Percentiles rank a stretch among this genome's conserved stretches.
These are phyloP conservation scores for Fraxinus quadrangulata DNA, from an alignment of 257 asterid species.

Conservation along the genomic window DNA sequence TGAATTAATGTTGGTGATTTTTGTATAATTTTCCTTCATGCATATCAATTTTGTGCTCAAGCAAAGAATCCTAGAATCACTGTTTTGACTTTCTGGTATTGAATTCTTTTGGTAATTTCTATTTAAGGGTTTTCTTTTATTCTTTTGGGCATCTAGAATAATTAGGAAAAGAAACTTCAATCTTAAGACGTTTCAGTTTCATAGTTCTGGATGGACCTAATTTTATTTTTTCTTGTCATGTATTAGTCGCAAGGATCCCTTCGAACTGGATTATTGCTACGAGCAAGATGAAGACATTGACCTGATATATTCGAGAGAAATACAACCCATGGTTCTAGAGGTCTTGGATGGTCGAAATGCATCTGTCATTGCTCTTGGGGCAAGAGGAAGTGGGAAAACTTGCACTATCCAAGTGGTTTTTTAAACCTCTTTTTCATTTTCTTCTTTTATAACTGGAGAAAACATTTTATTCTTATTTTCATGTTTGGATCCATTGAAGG, in stretches of 20 bases:
- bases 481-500: slow-evolving; percentile 39
- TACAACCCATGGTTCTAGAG: slow-evolving; percentile 53
- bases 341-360: slow-evolving; percentile 61
- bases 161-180: slow-evolving; percentile 1
- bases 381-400: slow-evolving; percentile 90
- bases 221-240: slow-evolving; percentile 10
- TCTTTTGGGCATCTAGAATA: slow-evolving; percentile 1
- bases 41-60: not conserved
- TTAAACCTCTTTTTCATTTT: slow-evolving; percentile 3
- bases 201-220: not conserved
- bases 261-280: slow-evolving; percentile 66
- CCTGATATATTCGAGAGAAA: slow-evolving; percentile 59
- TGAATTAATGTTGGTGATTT: not conserved
- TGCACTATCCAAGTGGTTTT: slow-evolving; percentile 55
- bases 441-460: slow-evolving; percentile 4
- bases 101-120: not conserved
- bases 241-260: slow-evolving; percentile 53
- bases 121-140: not conserved
- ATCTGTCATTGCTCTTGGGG: slow-evolving; percentile 77
- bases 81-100: not conserved
- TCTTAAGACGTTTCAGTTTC: slow-evolving; percentile 10
- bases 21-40: not conserved
- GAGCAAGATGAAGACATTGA: slow-evolving; percentile 49
- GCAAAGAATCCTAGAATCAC: not conserved
- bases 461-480: slow-evolving; percentile 7